Percentiles rank a stretch among this genome's conserved stretches.
These are phyloP conservation scores for Piper longum DNA, from an alignment of 164 flowering plant genomes.

Conservation along the genomic window DNA sequence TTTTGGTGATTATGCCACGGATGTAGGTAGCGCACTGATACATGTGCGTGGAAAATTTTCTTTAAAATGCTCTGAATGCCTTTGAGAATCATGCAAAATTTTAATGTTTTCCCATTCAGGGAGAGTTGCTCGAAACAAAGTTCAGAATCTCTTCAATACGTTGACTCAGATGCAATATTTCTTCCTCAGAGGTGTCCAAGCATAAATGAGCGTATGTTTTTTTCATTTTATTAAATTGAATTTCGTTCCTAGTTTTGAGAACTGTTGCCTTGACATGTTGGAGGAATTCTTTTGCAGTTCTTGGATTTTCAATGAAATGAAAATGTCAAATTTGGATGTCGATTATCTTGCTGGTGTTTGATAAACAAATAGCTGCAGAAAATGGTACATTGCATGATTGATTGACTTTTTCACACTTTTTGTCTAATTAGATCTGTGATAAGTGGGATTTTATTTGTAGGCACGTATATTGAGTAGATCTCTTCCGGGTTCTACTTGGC, in stretches of 20 bases:
- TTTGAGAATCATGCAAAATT: background rate
- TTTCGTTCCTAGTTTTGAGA: background rate
- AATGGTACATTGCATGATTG: background rate
- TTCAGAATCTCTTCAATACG: slow-evolving; percentile 26
- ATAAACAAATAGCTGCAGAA: background rate
- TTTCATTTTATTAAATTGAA: background rate
- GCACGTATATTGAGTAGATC: no score
- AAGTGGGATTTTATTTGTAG: background rate
- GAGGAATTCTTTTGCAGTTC: background rate
- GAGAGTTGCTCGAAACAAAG: slow-evolving; percentile 27
- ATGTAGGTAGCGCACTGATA: no score
- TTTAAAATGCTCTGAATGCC: background rate
- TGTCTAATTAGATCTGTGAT: background rate
- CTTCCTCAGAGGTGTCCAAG: slow-evolving; percentile 39
- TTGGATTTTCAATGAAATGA: background rate
- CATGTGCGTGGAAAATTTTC: no score
- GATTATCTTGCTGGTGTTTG: background rate
- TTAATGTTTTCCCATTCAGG: slow-evolving; percentile 26
- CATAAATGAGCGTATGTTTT: slow-evolving; percentile 39
- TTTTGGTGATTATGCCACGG: background rate
- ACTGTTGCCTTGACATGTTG: background rate
- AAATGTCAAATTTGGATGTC: background rate
- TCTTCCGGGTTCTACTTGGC: background rate
- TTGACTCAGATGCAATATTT: slow-evolving; percentile 38
- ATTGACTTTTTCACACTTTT: no score